These are phyloP conservation scores for Colletotrichum lupini DNA, from an alignment of 2,329 filamentous ascomycete species.

Conservation along the genomic window DNA sequence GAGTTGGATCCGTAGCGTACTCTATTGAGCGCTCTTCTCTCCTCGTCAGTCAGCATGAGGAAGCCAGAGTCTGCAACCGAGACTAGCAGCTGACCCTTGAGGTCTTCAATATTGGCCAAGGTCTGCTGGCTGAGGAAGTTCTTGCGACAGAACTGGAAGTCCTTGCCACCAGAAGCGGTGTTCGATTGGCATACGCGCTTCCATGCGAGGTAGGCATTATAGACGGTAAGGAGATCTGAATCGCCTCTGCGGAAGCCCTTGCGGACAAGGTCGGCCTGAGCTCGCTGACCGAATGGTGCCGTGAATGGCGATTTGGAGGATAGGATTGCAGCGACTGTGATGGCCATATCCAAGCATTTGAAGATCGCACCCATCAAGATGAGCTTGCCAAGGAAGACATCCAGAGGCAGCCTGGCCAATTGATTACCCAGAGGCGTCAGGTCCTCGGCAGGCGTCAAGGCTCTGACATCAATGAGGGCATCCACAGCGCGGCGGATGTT, in stretches of 20 bases:
- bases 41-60: constrained; percentile 77
- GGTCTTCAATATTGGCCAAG: constrained; percentile 90
- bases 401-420: constrained; percentile 87
- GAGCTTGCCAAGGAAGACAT: constrained; percentile 95
- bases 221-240: constrained; percentile 91
- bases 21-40: constrained; percentile 75
- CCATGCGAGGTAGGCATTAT: constrained; percentile 94
- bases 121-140: constrained; percentile 94
- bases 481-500: constrained; percentile 95
- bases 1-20: constrained; percentile 68
- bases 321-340: constrained; percentile 92
- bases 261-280: constrained; percentile 83
- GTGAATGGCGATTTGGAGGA: constrained; percentile 96
- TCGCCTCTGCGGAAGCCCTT: constrained; percentile 85
- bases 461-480: constrained; percentile 91
- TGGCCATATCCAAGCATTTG: constrained; percentile 88
- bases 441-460: constrained; percentile 83
- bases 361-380: constrained; percentile 89
- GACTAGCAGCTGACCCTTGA: constrained; percentile 90
- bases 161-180: constrained; percentile 67
- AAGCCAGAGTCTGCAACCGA: constrained; percentile 89
- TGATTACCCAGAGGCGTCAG: constrained; percentile 88
- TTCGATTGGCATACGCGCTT: constrained; percentile 81
- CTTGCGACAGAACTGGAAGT: constrained; percentile 92
- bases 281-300: constrained; percentile 83